These are phyloP conservation scores for Pholiota molesta DNA, from an alignment of 768 basidiomycete genomes.

Conservation along the genomic window DNA sequence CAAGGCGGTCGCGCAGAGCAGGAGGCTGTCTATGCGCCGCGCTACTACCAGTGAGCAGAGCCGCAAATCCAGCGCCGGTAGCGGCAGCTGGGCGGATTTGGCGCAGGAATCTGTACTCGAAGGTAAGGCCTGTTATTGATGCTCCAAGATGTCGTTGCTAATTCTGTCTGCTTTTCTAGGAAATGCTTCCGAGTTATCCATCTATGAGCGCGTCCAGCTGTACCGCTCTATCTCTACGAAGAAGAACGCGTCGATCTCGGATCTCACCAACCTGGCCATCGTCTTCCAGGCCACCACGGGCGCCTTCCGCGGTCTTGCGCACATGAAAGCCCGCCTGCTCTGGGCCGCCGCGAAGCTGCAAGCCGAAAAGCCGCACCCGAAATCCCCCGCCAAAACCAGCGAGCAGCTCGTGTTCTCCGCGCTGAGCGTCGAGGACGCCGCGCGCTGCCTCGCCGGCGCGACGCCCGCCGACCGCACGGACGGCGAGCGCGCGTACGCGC, in stretches of 20 bases:
- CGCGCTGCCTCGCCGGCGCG: slow-evolving; percentile 24
- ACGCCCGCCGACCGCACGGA: slow-evolving; percentile 14
- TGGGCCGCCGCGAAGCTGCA: slow-evolving; percentile 30
- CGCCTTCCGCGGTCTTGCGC: slow-evolving; percentile 38
- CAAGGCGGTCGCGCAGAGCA: slow-evolving; percentile 15
- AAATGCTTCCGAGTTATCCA: slow-evolving; percentile 27
- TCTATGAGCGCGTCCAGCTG: slow-evolving; percentile 51
- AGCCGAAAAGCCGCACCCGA: slow-evolving; percentile 15
- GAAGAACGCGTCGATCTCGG: slow-evolving; percentile 42
- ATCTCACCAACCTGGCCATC: slow-evolving; percentile 62
- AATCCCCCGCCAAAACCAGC: slow-evolving; percentile 34
- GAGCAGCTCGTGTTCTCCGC: slow-evolving; percentile 59
- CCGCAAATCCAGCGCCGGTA: slow-evolving; percentile 17
- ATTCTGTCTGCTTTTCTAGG: slow-evolving; percentile 15
- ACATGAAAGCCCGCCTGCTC: slow-evolving; percentile 44
- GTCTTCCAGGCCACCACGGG: slow-evolving; percentile 41
- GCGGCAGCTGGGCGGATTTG: slow-evolving; percentile 31
- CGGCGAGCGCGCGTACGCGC: slow-evolving; percentile 31
- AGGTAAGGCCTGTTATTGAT: slow-evolving; percentile 26
- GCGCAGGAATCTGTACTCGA: slow-evolving; percentile 36
- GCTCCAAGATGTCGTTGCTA: slow-evolving; percentile 3
- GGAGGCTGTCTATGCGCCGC: slow-evolving; percentile 10
- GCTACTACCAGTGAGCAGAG: not conserved
- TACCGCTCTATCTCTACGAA: slow-evolving; percentile 54
- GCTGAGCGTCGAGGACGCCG: slow-evolving; percentile 58